phyloP scores from a whole-genome alignment of 768 basidiomycete species.

The Naganishia friedmannii region DNA sequence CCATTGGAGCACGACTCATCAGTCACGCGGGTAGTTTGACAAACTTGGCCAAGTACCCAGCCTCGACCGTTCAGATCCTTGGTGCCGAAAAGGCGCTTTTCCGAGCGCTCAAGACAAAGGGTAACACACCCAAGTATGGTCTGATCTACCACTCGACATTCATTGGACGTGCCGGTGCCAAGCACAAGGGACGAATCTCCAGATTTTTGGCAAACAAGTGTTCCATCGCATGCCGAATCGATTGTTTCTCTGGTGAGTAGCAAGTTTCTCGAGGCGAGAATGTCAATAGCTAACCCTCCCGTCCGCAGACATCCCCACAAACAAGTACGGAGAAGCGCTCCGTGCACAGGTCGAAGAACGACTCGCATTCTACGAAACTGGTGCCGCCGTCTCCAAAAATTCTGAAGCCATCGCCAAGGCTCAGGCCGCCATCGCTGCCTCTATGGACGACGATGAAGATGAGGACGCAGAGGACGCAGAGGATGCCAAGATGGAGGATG shows the following conservation, averaged over 20 bases:
- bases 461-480: constrained; percentile 64
- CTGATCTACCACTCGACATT: constrained; percentile 92
- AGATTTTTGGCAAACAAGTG: constrained; percentile 99
- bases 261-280: too few species aligned
- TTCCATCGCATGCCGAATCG: constrained; percentile 93
- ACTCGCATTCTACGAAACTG: constrained; percentile 87
- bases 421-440: constrained; percentile 62
- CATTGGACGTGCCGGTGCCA: constrained; percentile 89
- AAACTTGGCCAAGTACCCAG: constrained; percentile 96
- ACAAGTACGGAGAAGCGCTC: constrained; percentile 93
- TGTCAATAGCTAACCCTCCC: too few species aligned
- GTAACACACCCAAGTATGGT: constrained; percentile 98
- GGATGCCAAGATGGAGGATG: constrained; percentile 58
- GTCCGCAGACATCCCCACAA: constrained; percentile 60
- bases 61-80: constrained; percentile 94
- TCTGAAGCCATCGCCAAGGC: constrained; percentile 87
- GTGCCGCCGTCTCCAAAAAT: constrained; percentile 79
- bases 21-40: constrained; percentile 95
- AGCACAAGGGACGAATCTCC: constrained; percentile 95
- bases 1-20: constrained; percentile 86
- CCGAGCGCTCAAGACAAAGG: constrained; percentile 95
- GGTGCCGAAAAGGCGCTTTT: constrained; percentile 98
- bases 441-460: constrained; percentile 52
- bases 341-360: constrained; percentile 93
- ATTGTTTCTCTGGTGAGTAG: constrained; percentile 63